phyloP scores from a whole-genome alignment of 2,329 filamentous ascomycete genomes.

The Sordariomycetes sp. region DNA sequence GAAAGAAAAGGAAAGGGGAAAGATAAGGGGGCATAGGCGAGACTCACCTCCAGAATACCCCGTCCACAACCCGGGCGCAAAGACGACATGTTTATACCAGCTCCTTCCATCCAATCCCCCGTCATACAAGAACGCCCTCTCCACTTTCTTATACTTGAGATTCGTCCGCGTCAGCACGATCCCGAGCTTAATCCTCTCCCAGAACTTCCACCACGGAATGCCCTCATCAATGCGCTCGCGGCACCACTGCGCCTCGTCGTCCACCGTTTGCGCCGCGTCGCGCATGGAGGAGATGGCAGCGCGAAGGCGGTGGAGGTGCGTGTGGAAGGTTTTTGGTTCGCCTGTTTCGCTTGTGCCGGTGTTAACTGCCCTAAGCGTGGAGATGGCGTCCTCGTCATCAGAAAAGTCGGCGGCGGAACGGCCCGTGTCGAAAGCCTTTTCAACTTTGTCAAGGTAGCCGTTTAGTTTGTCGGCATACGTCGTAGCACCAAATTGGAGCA shows the following conservation, averaged over 20 bases:
- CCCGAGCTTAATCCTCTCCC: constrained; percentile 51
- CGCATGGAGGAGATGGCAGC: constrained; percentile 22
- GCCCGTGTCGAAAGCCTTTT: constrained; percentile 27
- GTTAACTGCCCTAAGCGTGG: constrained; percentile 14
- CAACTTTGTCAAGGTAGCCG: constrained; percentile 36
- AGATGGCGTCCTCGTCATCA: constrained; percentile 15
- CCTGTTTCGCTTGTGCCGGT: constrained; percentile 13
- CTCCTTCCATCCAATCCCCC: constrained; percentile 63
- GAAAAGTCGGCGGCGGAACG: constrained; percentile 6
- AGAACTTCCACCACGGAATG: constrained; percentile 69
- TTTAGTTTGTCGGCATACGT: constrained; percentile 48
- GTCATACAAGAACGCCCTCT: constrained; percentile 65
- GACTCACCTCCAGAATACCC: constrained; percentile 66
- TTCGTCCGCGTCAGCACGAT: constrained; percentile 56
- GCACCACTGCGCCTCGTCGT: constrained; percentile 27
- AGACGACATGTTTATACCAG: constrained; percentile 95
- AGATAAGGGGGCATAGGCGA: background rate
- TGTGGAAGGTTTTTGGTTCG: constrained; percentile 23
- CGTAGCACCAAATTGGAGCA: constrained; percentile 50
- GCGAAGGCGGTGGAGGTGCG: constrained; percentile 23
- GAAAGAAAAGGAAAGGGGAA: background rate
- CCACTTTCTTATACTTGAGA: constrained; percentile 69
- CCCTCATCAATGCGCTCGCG: constrained; percentile 30
- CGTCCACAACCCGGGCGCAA: constrained; percentile 83
- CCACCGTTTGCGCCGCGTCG: constrained; percentile 27